Conservation (phyloP, 305 asterid species). For the Rubia balearica region DNA sequence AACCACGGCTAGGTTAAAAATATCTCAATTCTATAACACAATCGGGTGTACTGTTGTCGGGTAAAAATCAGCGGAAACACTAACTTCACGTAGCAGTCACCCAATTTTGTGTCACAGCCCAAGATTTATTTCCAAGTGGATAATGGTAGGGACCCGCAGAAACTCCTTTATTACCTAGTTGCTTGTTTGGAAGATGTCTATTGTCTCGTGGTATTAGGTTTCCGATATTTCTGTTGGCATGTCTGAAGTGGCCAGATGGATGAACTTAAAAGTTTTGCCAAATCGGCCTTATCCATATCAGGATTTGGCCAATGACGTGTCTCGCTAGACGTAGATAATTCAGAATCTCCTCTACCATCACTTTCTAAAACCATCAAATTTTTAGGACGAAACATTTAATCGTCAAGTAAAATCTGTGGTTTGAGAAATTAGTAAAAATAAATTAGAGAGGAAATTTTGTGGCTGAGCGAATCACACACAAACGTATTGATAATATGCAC, state of each 20-base stretch:
- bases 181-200: neutral
- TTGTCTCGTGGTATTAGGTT: neutral
- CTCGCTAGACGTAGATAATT: neutral
- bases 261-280: neutral
- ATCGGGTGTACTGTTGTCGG: slow-evolving; percentile 21
- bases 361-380: neutral
- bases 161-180: neutral
- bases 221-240: neutral
- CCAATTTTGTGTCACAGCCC: slow-evolving; percentile 18
- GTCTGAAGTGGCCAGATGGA: neutral
- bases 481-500: too few species aligned
- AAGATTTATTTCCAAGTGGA: neutral
- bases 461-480: too few species aligned
- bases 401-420: neutral
- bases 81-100: slow-evolving; percentile 38
- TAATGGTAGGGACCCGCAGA: neutral
- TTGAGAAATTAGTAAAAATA: too few species aligned
- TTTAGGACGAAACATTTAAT: neutral
- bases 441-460: too few species aligned
- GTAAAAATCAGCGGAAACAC: slow-evolving; percentile 11
- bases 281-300: neutral
- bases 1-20: slow-evolving; percentile 42
- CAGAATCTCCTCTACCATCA: neutral
- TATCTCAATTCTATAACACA: slow-evolving; percentile 19
- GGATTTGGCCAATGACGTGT: slow-evolving; percentile 1